A percentile compares a stretch with the other conserved stretches of the same genome.
Conservation (phyloP, 345 rosid species). For the Noccaea bulbosa region DNA sequence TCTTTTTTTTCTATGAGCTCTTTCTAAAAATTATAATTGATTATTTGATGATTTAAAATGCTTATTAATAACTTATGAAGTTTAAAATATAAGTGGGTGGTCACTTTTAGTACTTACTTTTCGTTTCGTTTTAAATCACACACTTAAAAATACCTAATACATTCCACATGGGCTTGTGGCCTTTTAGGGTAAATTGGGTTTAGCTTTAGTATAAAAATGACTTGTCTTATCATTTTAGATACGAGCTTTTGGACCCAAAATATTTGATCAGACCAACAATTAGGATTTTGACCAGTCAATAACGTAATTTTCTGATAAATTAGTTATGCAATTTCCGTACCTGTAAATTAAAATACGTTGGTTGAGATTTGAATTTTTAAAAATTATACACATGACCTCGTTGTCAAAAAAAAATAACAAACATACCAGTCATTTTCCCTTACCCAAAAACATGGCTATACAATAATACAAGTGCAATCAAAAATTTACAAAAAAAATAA, state of each 20-base stretch:
- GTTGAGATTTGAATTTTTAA: slow-evolving; percentile 22
- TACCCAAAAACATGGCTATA: slow-evolving; percentile 28
- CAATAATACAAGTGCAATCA: neutral
- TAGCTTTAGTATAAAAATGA: neutral
- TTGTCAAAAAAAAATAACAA: neutral
- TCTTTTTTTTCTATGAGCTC: too few species aligned
- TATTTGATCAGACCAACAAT: slow-evolving; percentile 6
- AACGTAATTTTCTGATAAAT: slow-evolving; percentile 25
- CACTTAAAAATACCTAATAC: neutral
- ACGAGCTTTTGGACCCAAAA: neutral
- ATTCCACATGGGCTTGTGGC: neutral
- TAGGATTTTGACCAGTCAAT: slow-evolving; percentile 26
- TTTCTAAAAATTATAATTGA: too few species aligned
- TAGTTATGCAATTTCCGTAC: slow-evolving; percentile 15
- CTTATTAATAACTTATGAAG: too few species aligned
- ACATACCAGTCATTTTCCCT: slow-evolving; percentile 34
- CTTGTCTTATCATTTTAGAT: neutral
- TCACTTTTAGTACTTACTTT: too few species aligned
- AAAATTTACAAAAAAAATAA: neutral
- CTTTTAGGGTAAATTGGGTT: slow-evolving; percentile 4
- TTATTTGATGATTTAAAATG: too few species aligned
- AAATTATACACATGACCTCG: slow-evolving; percentile 12
- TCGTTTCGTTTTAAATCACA: too few species aligned
- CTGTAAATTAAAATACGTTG: slow-evolving; percentile 20
- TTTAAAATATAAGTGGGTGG: too few species aligned